Evolutionary conservation across 2,329 filamentous ascomycete genomes (phyloP), one percentile per base, ranked within the genome.

Genomic region (Mollisia scopiformis): DNA sequence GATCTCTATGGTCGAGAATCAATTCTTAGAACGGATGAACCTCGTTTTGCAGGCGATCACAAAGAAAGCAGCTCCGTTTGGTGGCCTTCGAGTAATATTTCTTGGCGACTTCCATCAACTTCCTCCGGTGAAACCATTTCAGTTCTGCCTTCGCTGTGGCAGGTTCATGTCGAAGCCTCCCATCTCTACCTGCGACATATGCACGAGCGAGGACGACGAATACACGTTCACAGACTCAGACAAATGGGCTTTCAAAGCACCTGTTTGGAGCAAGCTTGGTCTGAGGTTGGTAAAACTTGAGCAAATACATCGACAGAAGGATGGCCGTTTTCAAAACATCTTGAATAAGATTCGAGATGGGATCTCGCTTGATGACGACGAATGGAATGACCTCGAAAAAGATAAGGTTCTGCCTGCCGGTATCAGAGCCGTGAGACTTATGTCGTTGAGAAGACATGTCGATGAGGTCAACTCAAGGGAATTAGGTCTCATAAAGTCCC

Each of bases 41-140:
- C 16, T 66, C 2, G 51, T 68, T n/a, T 27, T 72, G 16, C 63
- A 68, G 19, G 14, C 53, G 7, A 50, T 68, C 19, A 30, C 62
- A 27, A n/a, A 33, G 1, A 56, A n/a, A 11, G 13, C 19, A 2
- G 6, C 27, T 2, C 67, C 70, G 11, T 70, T 72, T 28, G 70
- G 69, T 3, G 69, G 69, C 7, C 68, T 66, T 30, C 69, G 72
- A 55, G 64, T 71, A 10, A 70, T 72, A 14, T 59, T 72, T 33
- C 58, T 72, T 0, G 71, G 69, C 1, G 71, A 71, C 31, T 71
- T 72, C 23, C 62, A 71, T 58, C 70, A 72, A 41, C 58, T 72
- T 13, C 71, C 71, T 14, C 71, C 70, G 1, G 71, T 72, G 2
- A 68, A 66, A 47, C 69, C 70, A 6, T 71, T 71, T 28, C 35